These are phyloP conservation scores for Trichophyton mentagrophytes DNA, from an alignment of 2,329 filamentous ascomycete species.

Conservation along the genomic window DNA sequence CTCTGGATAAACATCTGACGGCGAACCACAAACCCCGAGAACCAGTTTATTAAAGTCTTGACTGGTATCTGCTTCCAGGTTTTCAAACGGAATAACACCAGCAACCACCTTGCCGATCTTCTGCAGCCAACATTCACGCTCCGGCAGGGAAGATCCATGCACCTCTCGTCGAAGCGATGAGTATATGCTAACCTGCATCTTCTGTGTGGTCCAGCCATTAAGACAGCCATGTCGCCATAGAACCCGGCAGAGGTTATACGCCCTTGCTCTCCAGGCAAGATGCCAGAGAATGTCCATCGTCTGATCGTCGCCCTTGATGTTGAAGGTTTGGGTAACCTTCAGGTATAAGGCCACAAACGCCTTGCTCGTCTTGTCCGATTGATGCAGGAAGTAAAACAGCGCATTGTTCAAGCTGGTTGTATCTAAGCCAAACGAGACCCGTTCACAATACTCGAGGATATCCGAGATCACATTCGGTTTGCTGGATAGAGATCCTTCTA, in stretches of 20 bases:
- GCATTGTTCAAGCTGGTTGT: constrained; percentile 21
- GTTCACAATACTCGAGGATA: constrained; percentile 22
- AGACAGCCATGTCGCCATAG: constrained; percentile 39
- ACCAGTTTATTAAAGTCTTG: not conserved
- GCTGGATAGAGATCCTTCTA: constrained; percentile 18
- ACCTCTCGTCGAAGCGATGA: constrained; percentile 21
- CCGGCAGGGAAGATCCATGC: constrained; percentile 7
- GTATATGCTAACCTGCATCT: constrained; percentile 25
- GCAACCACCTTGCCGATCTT: constrained; percentile 10
- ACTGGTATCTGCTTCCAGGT: not conserved
- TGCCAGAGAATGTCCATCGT: constrained; percentile 31
- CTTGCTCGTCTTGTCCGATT: constrained; percentile 12
- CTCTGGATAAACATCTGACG: not conserved
- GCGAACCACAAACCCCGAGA: not conserved
- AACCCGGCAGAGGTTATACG: constrained; percentile 34
- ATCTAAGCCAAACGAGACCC: constrained; percentile 19
- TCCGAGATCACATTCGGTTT: constrained; percentile 19
- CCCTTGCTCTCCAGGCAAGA: constrained; percentile 26
- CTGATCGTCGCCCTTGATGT: constrained; percentile 10
- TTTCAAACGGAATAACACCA: constrained; percentile 7
- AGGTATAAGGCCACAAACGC: constrained; percentile 12
- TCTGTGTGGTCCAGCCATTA: constrained; percentile 19
- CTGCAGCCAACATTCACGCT: not conserved
- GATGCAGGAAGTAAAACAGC: constrained; percentile 17
- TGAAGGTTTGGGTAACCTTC: constrained; percentile 9